Conservation (phyloP, 345 rosid genomes). For the Erucastrum elatum region DNA sequence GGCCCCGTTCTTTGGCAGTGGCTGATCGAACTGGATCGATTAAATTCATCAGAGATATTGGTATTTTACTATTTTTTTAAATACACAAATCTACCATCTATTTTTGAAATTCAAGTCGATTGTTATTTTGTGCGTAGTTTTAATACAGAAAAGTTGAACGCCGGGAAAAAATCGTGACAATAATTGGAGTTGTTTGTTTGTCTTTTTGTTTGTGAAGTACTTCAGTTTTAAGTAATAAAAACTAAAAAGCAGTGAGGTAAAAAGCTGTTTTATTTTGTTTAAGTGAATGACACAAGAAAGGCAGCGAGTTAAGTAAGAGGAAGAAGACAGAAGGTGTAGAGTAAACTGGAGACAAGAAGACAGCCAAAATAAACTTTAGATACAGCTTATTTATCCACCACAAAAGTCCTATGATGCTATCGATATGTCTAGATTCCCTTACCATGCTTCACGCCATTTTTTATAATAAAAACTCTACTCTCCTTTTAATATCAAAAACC, state of each 20-base stretch:
- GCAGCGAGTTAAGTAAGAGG: constrained; percentile 33
- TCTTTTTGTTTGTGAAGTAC: constrained; percentile 27
- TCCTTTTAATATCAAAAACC: background rate
- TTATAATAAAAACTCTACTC: background rate
- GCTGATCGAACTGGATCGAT: background rate
- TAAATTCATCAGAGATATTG: background rate
- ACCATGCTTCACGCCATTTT: background rate
- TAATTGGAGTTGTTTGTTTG: constrained; percentile 23
- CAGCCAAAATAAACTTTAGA: constrained; percentile 37
- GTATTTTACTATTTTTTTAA: background rate
- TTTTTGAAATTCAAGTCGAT: background rate
- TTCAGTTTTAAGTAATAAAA: constrained; percentile 10
- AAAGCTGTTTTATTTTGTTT: background rate
- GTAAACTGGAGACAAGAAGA: constrained; percentile 42
- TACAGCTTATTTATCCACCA: constrained; percentile 33
- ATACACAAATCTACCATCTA: background rate
- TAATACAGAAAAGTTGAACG: constrained; percentile 6
- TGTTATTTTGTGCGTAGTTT: background rate
- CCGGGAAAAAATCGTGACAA: background rate
- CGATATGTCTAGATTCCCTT: constrained; percentile 34
- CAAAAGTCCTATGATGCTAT: constrained; percentile 28
- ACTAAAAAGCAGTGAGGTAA: constrained; percentile 21
- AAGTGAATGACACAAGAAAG: constrained; percentile 20
- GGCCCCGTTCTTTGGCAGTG: background rate
- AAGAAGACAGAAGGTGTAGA: constrained; percentile 40